Evolutionary conservation across 2,329 filamentous ascomycete genomes (phyloP).

Genomic region (Trichophyton rubrum): DNA sequence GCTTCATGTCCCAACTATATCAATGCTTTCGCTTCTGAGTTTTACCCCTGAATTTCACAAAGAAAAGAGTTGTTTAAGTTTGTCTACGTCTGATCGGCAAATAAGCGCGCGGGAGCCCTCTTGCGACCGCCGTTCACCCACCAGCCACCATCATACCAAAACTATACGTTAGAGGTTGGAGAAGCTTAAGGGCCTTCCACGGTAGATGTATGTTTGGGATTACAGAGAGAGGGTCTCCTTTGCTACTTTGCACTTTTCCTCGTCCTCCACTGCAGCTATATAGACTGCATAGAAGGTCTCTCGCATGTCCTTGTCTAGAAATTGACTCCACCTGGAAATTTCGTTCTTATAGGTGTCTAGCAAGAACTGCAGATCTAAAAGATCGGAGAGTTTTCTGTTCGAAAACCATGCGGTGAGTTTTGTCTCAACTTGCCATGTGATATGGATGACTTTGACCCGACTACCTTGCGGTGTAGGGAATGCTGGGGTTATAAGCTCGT

Average conservation of each 20-base stretch:
- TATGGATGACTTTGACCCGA: conserved; percentile 6
- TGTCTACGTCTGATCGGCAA: too few species aligned
- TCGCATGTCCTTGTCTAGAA: conserved; percentile 4
- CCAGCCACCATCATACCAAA: too few species aligned
- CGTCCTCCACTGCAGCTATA: background rate
- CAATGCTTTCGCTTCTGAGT: too few species aligned
- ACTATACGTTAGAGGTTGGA: conserved; percentile 19
- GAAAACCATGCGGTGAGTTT: conserved; percentile 7
- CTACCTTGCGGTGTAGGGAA: conserved; percentile 8
- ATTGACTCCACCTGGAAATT: conserved; percentile 7
- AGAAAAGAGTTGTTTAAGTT: too few species aligned
- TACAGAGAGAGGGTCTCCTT: background rate
- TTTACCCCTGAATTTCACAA: too few species aligned
- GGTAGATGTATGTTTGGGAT: conserved; percentile 6
- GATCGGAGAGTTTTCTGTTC: conserved; percentile 7
- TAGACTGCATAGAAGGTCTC: conserved; percentile 7
- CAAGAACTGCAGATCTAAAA: conserved; percentile 7
- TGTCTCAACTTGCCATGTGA: conserved; percentile 6
- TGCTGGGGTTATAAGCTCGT: conserved; percentile 6
- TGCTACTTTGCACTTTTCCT: background rate
- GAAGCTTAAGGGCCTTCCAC: conserved; percentile 18
- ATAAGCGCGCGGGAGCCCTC: too few species aligned
- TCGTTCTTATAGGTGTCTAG: conserved; percentile 1
- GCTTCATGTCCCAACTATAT: too few species aligned
- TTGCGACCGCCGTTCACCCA: too few species aligned